Evolutionary conservation across 1,139 yeast genomes (phyloP).

Genomic region (Geotrichum carabidarum): DNA sequence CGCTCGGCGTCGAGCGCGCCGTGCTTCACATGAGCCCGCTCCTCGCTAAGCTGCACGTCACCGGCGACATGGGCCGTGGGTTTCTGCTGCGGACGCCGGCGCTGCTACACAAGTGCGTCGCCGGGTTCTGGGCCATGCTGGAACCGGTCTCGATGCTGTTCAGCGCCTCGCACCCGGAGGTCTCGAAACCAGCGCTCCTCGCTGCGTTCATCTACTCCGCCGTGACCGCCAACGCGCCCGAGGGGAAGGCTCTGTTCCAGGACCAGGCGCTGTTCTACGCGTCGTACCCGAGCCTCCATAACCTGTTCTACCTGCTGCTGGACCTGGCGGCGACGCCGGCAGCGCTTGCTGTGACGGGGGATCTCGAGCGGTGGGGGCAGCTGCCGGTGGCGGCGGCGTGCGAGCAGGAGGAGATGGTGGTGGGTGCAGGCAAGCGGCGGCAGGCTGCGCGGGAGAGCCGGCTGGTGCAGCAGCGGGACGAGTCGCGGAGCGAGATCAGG

Average conservation of each 20-base stretch:
- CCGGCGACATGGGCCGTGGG: background rate
- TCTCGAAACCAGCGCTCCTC: conserved; percentile 9
- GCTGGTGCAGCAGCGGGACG: no score
- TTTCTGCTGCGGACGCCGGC: background rate
- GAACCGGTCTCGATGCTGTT: conserved; percentile 3
- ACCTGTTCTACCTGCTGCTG: conserved; percentile 11
- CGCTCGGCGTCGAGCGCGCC: background rate
- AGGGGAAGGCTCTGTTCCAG: background rate
- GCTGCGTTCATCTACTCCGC: conserved; percentile 14
- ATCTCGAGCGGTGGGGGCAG: no score
- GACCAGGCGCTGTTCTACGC: background rate
- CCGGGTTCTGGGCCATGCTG: conserved; percentile 7
- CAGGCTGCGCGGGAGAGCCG: no score
- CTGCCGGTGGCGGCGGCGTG: no score
- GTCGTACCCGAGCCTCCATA: conserved; percentile 3
- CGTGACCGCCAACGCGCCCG: conserved; percentile 9
- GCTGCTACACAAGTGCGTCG: conserved; percentile 1
- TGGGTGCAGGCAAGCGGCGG: no score
- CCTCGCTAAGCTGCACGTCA: background rate
- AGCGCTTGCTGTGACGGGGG: no score
- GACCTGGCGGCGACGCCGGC: conserved; percentile 5
- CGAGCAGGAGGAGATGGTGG: no score
- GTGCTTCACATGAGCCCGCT: background rate
- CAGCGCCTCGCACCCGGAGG: conserved; percentile 5
- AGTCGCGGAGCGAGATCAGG: no score